Evolutionary conservation across 768 basidiomycete genomes (phyloP).

Genomic region (Agaricus sinodeliciosus): DNA sequence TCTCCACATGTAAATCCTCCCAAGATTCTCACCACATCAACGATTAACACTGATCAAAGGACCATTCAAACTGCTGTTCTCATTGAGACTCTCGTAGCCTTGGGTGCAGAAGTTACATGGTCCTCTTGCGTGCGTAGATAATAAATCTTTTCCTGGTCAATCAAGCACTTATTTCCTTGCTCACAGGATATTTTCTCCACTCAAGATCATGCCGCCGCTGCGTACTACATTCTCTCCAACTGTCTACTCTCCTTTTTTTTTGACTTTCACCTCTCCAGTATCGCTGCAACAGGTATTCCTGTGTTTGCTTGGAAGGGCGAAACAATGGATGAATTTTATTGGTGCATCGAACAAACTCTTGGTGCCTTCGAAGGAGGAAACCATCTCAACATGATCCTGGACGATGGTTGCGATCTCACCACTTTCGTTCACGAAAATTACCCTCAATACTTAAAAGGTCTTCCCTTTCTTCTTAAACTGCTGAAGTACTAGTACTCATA

Average conservation of each 20-base stretch:
- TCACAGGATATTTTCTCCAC: constrained; percentile 97
- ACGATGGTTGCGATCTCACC: constrained; percentile 98
- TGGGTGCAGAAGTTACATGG: constrained; percentile 98
- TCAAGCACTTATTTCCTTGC: neutral
- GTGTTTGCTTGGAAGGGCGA: constrained; percentile 99
- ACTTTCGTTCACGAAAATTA: constrained; percentile 93
- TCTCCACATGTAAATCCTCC: constrained; percentile 10
- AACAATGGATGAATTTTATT: constrained; percentile 96
- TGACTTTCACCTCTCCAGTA: constrained; percentile 35
- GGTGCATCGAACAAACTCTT: constrained; percentile 97
- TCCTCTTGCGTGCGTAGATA: constrained; percentile 79
- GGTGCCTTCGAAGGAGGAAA: constrained; percentile 80
- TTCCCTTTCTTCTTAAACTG: constrained; percentile 8
- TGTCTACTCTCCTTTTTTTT: constrained; percentile 3
- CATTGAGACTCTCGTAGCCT: constrained; percentile 92
- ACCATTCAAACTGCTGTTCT: constrained; percentile 98
- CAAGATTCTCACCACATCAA: constrained; percentile 3
- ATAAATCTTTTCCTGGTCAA: neutral
- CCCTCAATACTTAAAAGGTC: constrained; percentile 80
- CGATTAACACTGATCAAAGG: constrained; percentile 38
- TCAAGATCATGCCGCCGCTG: constrained; percentile 98
- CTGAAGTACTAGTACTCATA: constrained; percentile 2
- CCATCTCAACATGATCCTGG: constrained; percentile 96
- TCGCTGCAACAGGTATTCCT: constrained; percentile 96
- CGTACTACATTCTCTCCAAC: constrained; percentile 39